Percentiles rank a stretch among this genome's conserved stretches.
These are phyloP conservation scores for Cladobotryum protrusum DNA, from an alignment of 2,329 filamentous ascomycete genomes.

Conservation along the genomic window DNA sequence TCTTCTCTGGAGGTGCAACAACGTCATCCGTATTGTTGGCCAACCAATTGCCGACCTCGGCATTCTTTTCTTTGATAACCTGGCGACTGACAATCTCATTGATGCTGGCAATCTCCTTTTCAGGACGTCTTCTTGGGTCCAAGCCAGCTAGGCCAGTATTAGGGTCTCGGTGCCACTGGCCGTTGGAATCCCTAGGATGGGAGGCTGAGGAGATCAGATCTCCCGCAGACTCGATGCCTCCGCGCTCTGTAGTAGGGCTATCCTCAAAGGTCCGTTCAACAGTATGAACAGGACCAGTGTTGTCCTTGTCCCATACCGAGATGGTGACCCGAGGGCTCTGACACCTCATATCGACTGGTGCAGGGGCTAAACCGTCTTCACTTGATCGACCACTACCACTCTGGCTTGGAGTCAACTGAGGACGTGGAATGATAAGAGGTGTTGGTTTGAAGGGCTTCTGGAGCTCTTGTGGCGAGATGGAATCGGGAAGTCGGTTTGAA, in stretches of 20 bases:
- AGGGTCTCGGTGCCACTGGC: conserved; percentile 35
- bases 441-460: conserved; percentile 33
- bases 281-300: conserved; percentile 29
- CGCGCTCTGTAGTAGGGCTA: conserved; percentile 29
- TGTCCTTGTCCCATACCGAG: conserved; percentile 48
- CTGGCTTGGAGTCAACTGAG: conserved; percentile 44
- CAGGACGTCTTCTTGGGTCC: conserved; percentile 39
- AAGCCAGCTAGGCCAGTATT: conserved; percentile 39
- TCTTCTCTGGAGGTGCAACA: conserved; percentile 20
- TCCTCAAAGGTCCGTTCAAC: conserved; percentile 36
- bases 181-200: conserved; percentile 32
- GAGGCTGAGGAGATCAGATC: conserved; percentile 31
- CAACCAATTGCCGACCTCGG: conserved; percentile 47
- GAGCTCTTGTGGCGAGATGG: conserved; percentile 37
- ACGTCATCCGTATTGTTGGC: conserved; percentile 27
- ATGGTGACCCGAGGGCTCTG: conserved; percentile 52
- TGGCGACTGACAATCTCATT: conserved; percentile 42
- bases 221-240: conserved; percentile 33
- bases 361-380: conserved; percentile 40
- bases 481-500: conserved; percentile 24
- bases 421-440: conserved; percentile 21
- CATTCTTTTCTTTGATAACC: conserved; percentile 40
- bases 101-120: conserved; percentile 39
- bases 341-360: conserved; percentile 35
- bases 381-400: conserved; percentile 45